phyloP scores from a whole-genome alignment of 371 early-diverging fungal species.

The Mucor velutinosus region DNA sequence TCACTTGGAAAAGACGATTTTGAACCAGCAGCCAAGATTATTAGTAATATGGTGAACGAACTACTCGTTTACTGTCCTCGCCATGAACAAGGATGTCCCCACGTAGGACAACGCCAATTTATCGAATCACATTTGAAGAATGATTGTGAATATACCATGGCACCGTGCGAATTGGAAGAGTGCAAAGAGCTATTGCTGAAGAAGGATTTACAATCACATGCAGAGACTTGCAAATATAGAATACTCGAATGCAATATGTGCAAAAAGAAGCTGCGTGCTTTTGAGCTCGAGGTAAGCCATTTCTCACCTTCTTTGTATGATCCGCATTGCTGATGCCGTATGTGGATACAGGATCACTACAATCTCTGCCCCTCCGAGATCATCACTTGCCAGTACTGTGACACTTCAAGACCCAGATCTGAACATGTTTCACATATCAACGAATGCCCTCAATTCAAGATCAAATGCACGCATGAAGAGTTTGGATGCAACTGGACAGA shows the following conservation, averaged over 20 bases:
- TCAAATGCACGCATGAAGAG: slow-evolving; percentile 50
- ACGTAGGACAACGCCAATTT: slow-evolving; percentile 63
- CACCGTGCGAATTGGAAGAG: slow-evolving; percentile 60
- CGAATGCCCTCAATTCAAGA: slow-evolving; percentile 54
- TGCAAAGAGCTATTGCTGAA: slow-evolving; percentile 61
- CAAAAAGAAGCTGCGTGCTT: slow-evolving; percentile 48
- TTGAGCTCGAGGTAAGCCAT: slow-evolving; percentile 48
- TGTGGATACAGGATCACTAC: slow-evolving; percentile 56
- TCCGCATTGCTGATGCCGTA: too few relatives aligned
- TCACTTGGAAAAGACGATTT: slow-evolving; percentile 43
- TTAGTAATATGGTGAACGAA: slow-evolving; percentile 73
- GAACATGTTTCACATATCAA: slow-evolving; percentile 55
- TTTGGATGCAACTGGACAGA: slow-evolving; percentile 73
- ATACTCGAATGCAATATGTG: slow-evolving; percentile 67
- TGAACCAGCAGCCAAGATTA: slow-evolving; percentile 63
- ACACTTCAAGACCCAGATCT: slow-evolving; percentile 48
- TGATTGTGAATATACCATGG: slow-evolving; percentile 60
- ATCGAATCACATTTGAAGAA: slow-evolving; percentile 59
- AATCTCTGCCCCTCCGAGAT: slow-evolving; percentile 61
- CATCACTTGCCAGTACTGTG: slow-evolving; percentile 63
- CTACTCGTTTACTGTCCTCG: slow-evolving; percentile 63
- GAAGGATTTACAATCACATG: slow-evolving; percentile 58
- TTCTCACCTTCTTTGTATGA: too few relatives aligned
- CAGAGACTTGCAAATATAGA: slow-evolving; percentile 61
- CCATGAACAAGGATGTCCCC: slow-evolving; percentile 56